Evolutionary conservation across 164 flowering plant species (phyloP).

Genomic region (Paratinospora sagittata): DNA sequence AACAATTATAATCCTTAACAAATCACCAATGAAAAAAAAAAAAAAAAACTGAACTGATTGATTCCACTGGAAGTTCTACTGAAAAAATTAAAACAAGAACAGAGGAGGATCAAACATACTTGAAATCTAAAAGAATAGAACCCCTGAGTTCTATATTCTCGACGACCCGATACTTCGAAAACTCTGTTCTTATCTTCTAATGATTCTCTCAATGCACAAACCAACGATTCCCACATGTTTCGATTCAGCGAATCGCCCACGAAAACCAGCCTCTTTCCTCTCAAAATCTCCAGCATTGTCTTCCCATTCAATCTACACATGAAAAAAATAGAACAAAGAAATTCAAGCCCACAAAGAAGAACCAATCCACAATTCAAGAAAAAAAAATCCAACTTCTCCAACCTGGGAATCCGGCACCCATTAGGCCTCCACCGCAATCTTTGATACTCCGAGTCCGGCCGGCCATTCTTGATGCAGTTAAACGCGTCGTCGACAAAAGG

Average conservation of each 20-base stretch:
- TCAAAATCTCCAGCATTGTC: constrained; percentile 44
- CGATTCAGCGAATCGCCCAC: constrained; percentile 64
- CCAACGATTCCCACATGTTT: constrained; percentile 68
- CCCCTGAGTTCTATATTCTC: constrained; percentile 36
- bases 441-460: constrained; percentile 38
- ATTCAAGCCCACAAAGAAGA: background rate
- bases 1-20: constrained; percentile 41
- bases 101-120: too few relatives aligned
- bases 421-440: constrained; percentile 44
- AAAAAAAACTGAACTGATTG: too few relatives aligned
- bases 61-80: too few relatives aligned
- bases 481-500: constrained; percentile 51
- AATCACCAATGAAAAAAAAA: background rate
- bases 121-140: constrained; percentile 47
- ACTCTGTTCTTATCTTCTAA: constrained; percentile 29
- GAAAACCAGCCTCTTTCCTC: constrained; percentile 52
- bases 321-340: too few relatives aligned
- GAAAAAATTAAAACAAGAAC: background rate
- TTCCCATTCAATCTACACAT: constrained; percentile 42
- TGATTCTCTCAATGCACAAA: constrained; percentile 40
- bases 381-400: too few relatives aligned
- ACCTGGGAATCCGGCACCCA: constrained; percentile 47
- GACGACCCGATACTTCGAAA: constrained; percentile 34
- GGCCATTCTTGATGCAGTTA: constrained; percentile 50
- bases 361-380: background rate